A percentile compares a stretch with the other conserved stretches of the same genome.
Evolutionary conservation across 1,284 basidiomycete species (phyloP).

Genomic region (Xanthoconium separans): DNA sequence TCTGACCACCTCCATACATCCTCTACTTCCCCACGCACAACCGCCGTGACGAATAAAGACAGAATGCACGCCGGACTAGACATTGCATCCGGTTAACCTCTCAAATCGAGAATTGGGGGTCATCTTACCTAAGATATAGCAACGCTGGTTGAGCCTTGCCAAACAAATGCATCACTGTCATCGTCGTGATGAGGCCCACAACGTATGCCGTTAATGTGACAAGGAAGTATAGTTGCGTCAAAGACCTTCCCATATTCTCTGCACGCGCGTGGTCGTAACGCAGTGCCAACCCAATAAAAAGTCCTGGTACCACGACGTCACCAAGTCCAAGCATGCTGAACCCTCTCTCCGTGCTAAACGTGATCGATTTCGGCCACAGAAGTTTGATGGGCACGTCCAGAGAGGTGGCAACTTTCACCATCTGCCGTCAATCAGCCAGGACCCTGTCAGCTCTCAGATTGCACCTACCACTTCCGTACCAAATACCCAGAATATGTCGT

Average conservation of each 20-base stretch:
- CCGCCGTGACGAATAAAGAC: slow-evolving; percentile 56
- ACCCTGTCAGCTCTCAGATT: not conserved
- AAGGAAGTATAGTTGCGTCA: slow-evolving; percentile 79
- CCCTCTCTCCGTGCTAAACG: slow-evolving; percentile 57
- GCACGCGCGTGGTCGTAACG: slow-evolving; percentile 78
- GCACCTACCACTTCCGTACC: slow-evolving; percentile 71
- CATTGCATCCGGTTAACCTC: slow-evolving; percentile 10
- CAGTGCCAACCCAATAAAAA: slow-evolving; percentile 85
- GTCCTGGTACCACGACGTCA: slow-evolving; percentile 89
- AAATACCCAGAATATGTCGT: slow-evolving; percentile 91
- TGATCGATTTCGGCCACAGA: slow-evolving; percentile 76
- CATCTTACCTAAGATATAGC: slow-evolving; percentile 80
- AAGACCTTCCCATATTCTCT: slow-evolving; percentile 35
- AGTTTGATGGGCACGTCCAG: slow-evolving; percentile 96
- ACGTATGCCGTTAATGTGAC: slow-evolving; percentile 76
- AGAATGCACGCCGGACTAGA: slow-evolving; percentile 67
- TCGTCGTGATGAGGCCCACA: slow-evolving; percentile 76
- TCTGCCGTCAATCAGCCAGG: slow-evolving; percentile 42
- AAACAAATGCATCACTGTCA: slow-evolving; percentile 86
- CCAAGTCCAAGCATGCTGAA: slow-evolving; percentile 94
- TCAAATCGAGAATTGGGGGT: not conserved
- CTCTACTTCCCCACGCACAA: slow-evolving; percentile 54
- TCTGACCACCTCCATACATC: slow-evolving; percentile 69
- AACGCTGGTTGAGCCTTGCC: slow-evolving; percentile 88
- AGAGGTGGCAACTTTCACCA: slow-evolving; percentile 90